Evolutionary conservation across 2,329 filamentous ascomycete genomes (phyloP).

Genomic region (Gremmenia infestans): DNA sequence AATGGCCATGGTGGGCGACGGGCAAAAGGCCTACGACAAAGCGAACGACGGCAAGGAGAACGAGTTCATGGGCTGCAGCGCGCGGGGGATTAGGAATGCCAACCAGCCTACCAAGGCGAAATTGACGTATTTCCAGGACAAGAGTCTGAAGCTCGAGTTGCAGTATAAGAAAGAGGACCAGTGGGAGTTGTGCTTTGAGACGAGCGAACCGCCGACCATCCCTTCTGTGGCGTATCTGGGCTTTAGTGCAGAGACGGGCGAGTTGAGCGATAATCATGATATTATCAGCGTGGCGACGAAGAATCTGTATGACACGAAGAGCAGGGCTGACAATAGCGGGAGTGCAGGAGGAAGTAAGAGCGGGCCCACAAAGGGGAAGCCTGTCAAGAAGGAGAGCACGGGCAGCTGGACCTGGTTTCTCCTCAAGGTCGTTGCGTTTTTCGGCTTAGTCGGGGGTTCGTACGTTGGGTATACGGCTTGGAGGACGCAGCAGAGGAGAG

Average conservation of each 20-base stretch:
- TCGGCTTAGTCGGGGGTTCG: conserved; percentile 61
- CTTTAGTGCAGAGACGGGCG: conserved; percentile 86
- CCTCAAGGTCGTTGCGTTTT: conserved; percentile 76
- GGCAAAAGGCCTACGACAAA: conserved; percentile 84
- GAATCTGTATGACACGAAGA: conserved; percentile 74
- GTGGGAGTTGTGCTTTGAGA: conserved; percentile 87
- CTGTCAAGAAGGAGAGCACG: conserved; percentile 23
- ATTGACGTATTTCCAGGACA: conserved; percentile 95
- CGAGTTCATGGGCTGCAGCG: conserved; percentile 92
- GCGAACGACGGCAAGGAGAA: conserved; percentile 89
- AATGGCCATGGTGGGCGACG: conserved; percentile 97
- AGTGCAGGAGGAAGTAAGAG: conserved; percentile 56
- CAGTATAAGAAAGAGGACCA: conserved; percentile 89
- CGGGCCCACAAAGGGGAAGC: conserved; percentile 2
- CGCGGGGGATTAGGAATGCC: conserved; percentile 79
- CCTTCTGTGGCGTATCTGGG: conserved; percentile 72
- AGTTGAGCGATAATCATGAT: conserved; percentile 96
- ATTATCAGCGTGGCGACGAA: conserved; percentile 81
- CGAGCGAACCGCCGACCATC: conserved; percentile 65
- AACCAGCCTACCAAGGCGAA: conserved; percentile 76
- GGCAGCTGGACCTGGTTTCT: conserved; percentile 68
- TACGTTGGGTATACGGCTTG: conserved; percentile 88
- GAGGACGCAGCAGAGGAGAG: conserved; percentile 43
- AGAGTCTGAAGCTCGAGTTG: conserved; percentile 81
- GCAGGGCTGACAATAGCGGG: conserved; percentile 21